Conservation (phyloP, 176 grass and related monocot species). For the Eleusine indica region DNA sequence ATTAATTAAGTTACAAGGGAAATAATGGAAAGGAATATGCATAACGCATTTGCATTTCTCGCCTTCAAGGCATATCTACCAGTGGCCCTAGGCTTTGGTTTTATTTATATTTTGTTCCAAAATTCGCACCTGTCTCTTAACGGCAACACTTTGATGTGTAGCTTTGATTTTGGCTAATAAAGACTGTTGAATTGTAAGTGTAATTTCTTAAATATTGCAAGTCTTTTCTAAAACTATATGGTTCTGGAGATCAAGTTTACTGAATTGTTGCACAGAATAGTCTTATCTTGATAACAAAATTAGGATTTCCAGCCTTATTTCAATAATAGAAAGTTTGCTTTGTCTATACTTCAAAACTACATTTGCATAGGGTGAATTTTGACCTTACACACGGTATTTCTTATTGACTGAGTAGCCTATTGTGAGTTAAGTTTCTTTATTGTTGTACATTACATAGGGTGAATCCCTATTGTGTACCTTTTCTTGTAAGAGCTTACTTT, state of each 20-base stretch:
- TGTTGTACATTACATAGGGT: too few relatives aligned
- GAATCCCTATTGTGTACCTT: background rate
- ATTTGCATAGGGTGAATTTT: too few relatives aligned
- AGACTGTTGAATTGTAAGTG: background rate
- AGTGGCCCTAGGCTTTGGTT: background rate
- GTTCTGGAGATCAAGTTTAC: background rate
- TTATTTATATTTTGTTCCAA: background rate
- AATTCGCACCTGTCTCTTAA: background rate
- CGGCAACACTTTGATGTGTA: background rate
- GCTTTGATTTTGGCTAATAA: background rate
- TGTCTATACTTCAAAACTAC: too few relatives aligned
- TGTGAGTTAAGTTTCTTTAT: too few relatives aligned
- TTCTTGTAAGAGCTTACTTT: background rate
- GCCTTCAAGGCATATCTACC: background rate
- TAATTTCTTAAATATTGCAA: background rate
- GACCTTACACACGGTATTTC: too few relatives aligned
- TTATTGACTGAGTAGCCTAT: too few relatives aligned
- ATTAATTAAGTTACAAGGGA: background rate
- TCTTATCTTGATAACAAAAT: too few relatives aligned
- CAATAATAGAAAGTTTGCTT: background rate
- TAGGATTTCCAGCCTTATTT: background rate
- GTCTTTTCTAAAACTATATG: background rate
- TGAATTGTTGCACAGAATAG: background rate
- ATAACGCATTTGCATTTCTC: background rate
- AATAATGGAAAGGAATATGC: background rate